Base-by-base conservation (phyloP, 257 asterid species). In the Solanum megistacrolobum region DNA sequence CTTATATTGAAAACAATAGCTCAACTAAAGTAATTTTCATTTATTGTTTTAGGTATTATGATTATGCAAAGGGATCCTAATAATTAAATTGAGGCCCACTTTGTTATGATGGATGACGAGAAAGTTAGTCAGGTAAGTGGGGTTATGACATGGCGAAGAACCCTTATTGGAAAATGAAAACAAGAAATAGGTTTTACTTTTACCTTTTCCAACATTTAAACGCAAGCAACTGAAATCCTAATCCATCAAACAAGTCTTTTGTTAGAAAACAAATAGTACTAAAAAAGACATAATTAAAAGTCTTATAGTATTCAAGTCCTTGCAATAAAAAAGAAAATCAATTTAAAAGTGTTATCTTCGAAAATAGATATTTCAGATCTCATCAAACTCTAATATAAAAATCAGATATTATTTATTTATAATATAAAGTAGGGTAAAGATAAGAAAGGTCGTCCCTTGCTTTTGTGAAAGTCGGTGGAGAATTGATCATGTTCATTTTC, bases 391-490 rank as follows among this genome's bases (percentile, higher is more conserved):
- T 9, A 62, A 62, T 62, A 62, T 1, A 2, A 62, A 60, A 21
- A 23, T 0, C 3, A 60, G 5, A 55, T 55, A 55, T 55, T 21
- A 41, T 39, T 39, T 36, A 35, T 36, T 35, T 38, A 10, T 41
- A 11, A 2, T 16, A 18, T 18, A 58, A 60, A 60, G 35, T 25
- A 10, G 18, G 13, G 66, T 81, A 48, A 82, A 48, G 85, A 82
- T 81, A 29, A 46, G 85, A 31, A 46, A 81, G 66, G 68, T 81
- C 85, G 23, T 81, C 85, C 68, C 14, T 86, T 31, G 55, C 87
- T 87, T 85, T 89, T 46, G 5, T 31, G 34, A 82, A 62, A 85
- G 93, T 87, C 89, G 93, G 92, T 90, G 92, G 60, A 72, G 41
- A 4, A 71, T 38, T 20, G 90, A 90, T 88, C 36, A 46, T 85